Base-by-base conservation (phyloP, 345 rosid species). In the Eucalyptus sp. region DNA sequence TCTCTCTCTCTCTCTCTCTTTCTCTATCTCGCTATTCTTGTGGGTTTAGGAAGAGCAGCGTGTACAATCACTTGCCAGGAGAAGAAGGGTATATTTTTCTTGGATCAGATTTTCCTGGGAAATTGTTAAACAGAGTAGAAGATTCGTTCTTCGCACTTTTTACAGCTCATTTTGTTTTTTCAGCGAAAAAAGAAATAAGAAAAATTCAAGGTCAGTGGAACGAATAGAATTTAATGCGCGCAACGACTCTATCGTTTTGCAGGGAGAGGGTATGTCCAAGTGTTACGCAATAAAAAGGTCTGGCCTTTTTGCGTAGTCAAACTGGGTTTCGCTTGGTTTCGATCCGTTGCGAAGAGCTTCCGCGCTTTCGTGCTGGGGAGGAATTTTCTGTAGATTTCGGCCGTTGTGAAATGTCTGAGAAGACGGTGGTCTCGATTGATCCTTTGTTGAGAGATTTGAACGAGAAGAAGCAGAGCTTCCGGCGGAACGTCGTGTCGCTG, bases 401-500 rank as follows among this genome's bases (percentile, higher is more conserved):
- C 83, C 29, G 43, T 56, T 83, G 83, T 95, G 95, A 95, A 11
- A 87, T 90, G 87, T 50, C 90, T 76, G 93, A 91, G 87, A 90
- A 37, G 83, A 80, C 92, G 87, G 25, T 91, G 33, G 79, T 87
- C 25, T 48, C 91, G 68, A 91, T 94, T 49, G 99, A 98, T 94
- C 99, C 99, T 5, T 52, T 97, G 89, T 89, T 98, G 93, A 96
- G 95, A 93, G 99, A 98, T 90, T 91, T 98, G 91, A 95, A 96
- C 89, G 99, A 98, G 95, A 98, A 95, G 97, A 98, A 98, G 91
- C 99, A 92, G 90, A 94, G 93, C 91, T 97, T 98, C 87, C 92
- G 98, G 88, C 92, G 94, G 86, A 98, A 97, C 92, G 99, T 98
- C 11, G 99, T 95, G 80, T 98, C 98, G 24, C 92, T 98, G 48